Evolutionary conservation across 2,329 filamentous ascomycete species (phyloP), one percentile per base, ranked within the genome.

Genomic region (Neopestalotiopsis clavispora): DNA sequence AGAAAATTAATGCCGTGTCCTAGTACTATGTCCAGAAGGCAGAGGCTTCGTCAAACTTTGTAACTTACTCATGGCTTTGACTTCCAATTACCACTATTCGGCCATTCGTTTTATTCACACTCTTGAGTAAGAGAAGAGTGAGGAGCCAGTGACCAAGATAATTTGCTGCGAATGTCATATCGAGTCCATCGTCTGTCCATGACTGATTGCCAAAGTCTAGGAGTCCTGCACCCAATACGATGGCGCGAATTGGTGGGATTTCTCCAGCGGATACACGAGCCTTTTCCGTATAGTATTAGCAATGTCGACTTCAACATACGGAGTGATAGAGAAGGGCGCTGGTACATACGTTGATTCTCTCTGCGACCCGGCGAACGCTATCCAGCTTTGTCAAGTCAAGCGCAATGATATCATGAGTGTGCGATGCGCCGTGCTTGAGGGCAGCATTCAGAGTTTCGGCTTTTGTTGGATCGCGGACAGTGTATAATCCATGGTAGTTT

Each of bases 401-500:
- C 77, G 72, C 4, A 80, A 58, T 9, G 17, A 78, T 74, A 10
- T 80, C 76, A 69, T 81, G 74, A 42, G 72, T 65, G 67, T 82
- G 80, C 4, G 68, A 75, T 1, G 76, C 75, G 17, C 17, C 12
- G 67, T 17, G 5, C 5, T 52, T 67, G n/a, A 83, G 74, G 0
- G 68, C 69, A 1, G 72, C 69, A 45, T 73, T 74, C 13, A 80
- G 75, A 3, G 69, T 71, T 1, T 74, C 71, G 4, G 80, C 81
- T 2, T 72, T 72, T 40, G 74, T 74, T 4, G 72, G 71, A 42
- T 78, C 78, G 49, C 81, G 78, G 20, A 82, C 81, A 0, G 78
- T 75, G 68, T 82, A 83, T 1, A 83, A 61, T 7, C 80, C 78
- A 4, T 76, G 74, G 69, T 82, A 78, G 34, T 3, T 78, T 2